Base-by-base conservation (phyloP, 2,329 filamentous ascomycete species). In the Aspergillaceae sp. region DNA sequence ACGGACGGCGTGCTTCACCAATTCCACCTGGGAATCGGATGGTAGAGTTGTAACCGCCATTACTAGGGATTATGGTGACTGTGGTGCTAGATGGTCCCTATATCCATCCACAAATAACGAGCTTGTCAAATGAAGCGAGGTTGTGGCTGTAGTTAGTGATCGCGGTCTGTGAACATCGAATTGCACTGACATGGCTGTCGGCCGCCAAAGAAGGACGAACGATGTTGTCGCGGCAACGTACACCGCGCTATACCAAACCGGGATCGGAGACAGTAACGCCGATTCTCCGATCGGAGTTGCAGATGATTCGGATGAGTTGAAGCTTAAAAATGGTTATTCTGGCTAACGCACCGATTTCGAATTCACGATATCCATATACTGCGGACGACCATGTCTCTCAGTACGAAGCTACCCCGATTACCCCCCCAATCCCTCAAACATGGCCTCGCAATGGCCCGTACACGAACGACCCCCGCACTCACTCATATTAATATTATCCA, bases 1-100 rank as follows among this genome's bases (percentile, higher is more conserved):
- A 50, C 74, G 67, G 51, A 80, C 65, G 37, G 77, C 76, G 49
- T 68, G 66, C 58, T 79, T 80, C 57, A 79, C 73, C 49, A 75
- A 70, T 44, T 68, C 64, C 37, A 60, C 52, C 11, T 62, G 48
- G 47, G 62, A 58, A 49, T 58, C 60, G 49, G 57, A 44, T 34
- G 59, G 55, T 40, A 66, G 48, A 42, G 60, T 51, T 50, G 60
- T 59, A 40, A 67, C 61, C 48, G 64, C 59, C 64, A 67, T 63
- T 38, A 42, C 35, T 32, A 38, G 34, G 40, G 7, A 9, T 9
- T 34, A 34, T 36, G 26, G 10, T 36, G 19, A n/a, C n/a, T 36
- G 10, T 0, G n/a, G n/a, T 19, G 19, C 8, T 7, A 36, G n/a
- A 35, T n/a, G 9, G n/a, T 5, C 26, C 34, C n/a, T 36, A 36